Conservation (phyloP, 228 moss, liverwort and hornwort genomes). For the Sphagnum magellanicum region DNA sequence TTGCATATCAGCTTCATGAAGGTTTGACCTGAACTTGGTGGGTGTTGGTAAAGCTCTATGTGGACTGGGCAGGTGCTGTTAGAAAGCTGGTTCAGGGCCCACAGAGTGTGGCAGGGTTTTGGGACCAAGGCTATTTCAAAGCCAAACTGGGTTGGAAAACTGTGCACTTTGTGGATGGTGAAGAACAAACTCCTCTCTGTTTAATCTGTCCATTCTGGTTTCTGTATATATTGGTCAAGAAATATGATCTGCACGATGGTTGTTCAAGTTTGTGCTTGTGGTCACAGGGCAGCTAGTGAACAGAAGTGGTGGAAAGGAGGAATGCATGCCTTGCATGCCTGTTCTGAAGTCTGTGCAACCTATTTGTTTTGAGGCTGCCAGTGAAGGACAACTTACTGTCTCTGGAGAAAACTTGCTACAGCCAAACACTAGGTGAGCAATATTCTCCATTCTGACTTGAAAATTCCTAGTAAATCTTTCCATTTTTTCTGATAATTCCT, state of each 20-base stretch:
- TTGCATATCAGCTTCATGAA: not conserved
- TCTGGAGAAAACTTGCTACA: slow-evolving; percentile 60
- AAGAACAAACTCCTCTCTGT: too few species aligned
- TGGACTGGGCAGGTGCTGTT: slow-evolving; percentile 78
- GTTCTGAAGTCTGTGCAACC: slow-evolving; percentile 65
- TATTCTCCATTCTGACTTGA: too few species aligned
- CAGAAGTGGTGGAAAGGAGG: slow-evolving; percentile 37
- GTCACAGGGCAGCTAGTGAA: slow-evolving; percentile 33
- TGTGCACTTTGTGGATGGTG: slow-evolving; percentile 3
- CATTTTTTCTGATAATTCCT: too few species aligned
- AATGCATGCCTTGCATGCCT: slow-evolving; percentile 17
- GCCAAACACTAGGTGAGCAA: slow-evolving; percentile 47
- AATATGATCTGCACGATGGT: too few species aligned
- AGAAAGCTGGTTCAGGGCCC: slow-evolving; percentile 59
- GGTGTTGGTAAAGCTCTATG: slow-evolving; percentile 48
- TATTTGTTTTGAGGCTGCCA: slow-evolving; percentile 65
- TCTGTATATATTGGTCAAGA: too few species aligned
- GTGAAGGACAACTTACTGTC: slow-evolving; percentile 52
- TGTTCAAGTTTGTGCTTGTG: slow-evolving; percentile 8
- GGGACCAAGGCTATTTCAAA: slow-evolving; percentile 72
- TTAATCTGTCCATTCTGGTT: too few species aligned
- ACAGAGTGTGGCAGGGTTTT: slow-evolving; percentile 46
- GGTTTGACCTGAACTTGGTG: not conserved
- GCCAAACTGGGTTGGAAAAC: slow-evolving; percentile 55
- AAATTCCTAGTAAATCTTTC: too few species aligned